A percentile compares a stretch with the other conserved stretches of the same genome.
phyloP scores from a whole-genome alignment of 208 protist genomes.

The Leishmania aethiopica region DNA sequence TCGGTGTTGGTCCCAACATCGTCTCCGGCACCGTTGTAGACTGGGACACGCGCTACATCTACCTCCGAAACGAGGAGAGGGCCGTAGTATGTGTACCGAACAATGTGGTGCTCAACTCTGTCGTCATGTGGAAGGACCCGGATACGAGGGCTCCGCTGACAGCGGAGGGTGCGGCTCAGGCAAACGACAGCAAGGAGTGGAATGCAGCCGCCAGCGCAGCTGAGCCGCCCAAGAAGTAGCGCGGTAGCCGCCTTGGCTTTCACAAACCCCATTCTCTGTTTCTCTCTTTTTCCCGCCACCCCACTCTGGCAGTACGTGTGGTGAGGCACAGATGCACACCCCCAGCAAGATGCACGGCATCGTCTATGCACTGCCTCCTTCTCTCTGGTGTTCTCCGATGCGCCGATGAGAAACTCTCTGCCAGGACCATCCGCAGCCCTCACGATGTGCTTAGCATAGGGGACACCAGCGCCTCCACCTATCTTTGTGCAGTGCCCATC shows the following conservation, averaged over 20 bases:
- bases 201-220: constrained; percentile 26
- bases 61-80: constrained; percentile 58
- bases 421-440: neutral
- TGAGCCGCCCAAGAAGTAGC: neutral
- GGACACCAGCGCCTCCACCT: neutral
- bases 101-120: constrained; percentile 76
- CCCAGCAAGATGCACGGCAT: neutral
- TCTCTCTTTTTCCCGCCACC: neutral
- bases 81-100: constrained; percentile 69
- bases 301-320: neutral
- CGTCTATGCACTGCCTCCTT: neutral
- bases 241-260: neutral
- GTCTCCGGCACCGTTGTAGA: constrained; percentile 59
- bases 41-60: constrained; percentile 86
- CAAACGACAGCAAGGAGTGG: constrained; percentile 36
- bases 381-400: neutral
- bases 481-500: neutral
- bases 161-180: neutral
- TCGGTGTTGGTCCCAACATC: constrained; percentile 48
- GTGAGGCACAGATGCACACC: neutral
- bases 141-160: neutral
- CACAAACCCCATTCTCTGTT: neutral
- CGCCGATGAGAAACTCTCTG: neutral
- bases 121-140: constrained; percentile 55
- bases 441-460: neutral